A percentile compares a stretch with the other conserved stretches of the same genome.
These are phyloP conservation scores for Heliamphora pulchella DNA, from an alignment of 179 eudicot species.

Conservation along the genomic window DNA sequence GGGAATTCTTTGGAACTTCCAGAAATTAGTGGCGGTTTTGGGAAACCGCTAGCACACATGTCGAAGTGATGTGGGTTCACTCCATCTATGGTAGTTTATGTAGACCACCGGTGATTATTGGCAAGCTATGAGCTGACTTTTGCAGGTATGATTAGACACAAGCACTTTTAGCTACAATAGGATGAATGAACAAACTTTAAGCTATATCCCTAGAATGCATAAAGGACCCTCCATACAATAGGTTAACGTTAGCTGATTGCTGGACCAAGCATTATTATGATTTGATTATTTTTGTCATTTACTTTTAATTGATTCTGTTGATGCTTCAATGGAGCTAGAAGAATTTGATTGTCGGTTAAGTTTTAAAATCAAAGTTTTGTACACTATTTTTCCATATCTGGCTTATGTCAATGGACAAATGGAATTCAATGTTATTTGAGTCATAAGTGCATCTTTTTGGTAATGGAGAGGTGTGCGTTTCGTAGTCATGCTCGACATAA, in stretches of 20 bases:
- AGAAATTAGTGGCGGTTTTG: not conserved
- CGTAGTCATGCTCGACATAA: not conserved
- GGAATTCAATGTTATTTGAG: not conserved
- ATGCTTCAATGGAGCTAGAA: not conserved
- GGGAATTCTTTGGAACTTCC: not conserved
- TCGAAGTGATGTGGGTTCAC: not conserved
- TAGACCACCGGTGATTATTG: not conserved
- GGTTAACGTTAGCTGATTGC: not conserved
- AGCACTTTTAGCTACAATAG: not conserved
- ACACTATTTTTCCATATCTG: not conserved
- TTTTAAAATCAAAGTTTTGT: not conserved
- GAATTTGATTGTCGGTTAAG: not conserved
- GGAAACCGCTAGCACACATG: not conserved
- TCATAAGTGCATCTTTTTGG: not conserved
- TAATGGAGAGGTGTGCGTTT: not conserved
- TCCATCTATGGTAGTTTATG: not conserved
- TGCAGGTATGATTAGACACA: not conserved
- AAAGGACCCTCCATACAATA: not conserved
- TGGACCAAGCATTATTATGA: not conserved
- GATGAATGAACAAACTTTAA: slow-evolving; percentile 4
- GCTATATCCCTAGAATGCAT: no score
- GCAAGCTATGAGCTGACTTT: not conserved
- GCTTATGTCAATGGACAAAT: not conserved
- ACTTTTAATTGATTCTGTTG: not conserved
- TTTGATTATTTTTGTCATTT: not conserved